Conservation (phyloP, 306 rosid species). For the Sicyos edulis region DNA sequence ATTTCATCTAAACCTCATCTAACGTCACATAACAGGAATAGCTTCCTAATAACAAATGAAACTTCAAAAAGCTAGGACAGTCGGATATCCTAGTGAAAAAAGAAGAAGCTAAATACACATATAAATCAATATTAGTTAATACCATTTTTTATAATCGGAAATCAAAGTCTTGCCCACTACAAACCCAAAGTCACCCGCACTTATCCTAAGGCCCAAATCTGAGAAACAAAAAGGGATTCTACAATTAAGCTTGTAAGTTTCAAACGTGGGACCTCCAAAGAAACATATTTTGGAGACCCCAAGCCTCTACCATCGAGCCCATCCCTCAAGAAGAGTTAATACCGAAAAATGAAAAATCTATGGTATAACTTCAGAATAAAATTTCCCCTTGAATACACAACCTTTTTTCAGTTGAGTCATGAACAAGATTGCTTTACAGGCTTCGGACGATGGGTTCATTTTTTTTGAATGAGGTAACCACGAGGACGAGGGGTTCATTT, state of each 20-base stretch:
- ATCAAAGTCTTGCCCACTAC: too few species aligned
- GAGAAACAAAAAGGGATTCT: too few species aligned
- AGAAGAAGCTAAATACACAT: neutral
- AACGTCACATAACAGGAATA: neutral
- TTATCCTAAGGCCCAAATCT: too few species aligned
- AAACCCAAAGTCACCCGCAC: too few species aligned
- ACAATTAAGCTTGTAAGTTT: too few species aligned
- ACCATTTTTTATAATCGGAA: neutral
- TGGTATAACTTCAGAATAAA: neutral
- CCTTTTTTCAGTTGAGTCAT: neutral
- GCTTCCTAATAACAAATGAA: neutral
- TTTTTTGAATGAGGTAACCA: too few species aligned
- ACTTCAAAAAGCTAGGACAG: neutral
- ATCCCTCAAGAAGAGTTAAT: neutral
- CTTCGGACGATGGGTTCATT: neutral
- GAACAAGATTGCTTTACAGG: neutral
- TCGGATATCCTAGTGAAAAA: neutral
- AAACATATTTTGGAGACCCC: too few species aligned
- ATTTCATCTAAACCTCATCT: conserved; percentile 6
- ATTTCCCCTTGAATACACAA: neutral
- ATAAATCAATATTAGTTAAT: conserved; percentile 3
- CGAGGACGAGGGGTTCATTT: neutral
- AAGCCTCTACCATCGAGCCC: too few species aligned
- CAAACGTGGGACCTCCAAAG: too few species aligned
- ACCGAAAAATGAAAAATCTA: neutral